Conservation (phyloP, 495 filamentous ascomycete genomes). For the Parmelia sp. region DNA sequence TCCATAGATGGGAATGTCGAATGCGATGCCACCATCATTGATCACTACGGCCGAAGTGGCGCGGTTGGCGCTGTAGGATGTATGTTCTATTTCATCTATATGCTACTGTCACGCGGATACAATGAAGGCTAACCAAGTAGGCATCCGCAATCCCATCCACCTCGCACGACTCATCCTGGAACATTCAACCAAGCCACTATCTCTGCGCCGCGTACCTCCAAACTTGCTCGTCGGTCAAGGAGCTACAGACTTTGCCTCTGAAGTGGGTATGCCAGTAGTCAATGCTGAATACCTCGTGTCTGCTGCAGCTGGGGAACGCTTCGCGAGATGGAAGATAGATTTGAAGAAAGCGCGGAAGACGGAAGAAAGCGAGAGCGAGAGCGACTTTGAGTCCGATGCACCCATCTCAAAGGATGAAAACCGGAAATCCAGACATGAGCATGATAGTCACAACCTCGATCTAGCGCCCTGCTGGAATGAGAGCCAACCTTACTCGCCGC, state of each 20-base stretch:
- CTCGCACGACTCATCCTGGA: slow-evolving; percentile 79
- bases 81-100: slow-evolving; percentile 42
- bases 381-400: slow-evolving; percentile 13
- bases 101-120: not conserved
- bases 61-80: slow-evolving; percentile 84
- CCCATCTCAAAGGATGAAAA: slow-evolving; percentile 6
- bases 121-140: slow-evolving; percentile 39
- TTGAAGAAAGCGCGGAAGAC: slow-evolving; percentile 50
- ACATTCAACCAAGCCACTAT: slow-evolving; percentile 60
- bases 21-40: slow-evolving; percentile 87
- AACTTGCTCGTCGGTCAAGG: slow-evolving; percentile 84
- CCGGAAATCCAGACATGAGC: not conserved
- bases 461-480: slow-evolving; percentile 56
- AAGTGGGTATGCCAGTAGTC: slow-evolving; percentile 63
- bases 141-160: slow-evolving; percentile 85
- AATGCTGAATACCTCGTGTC: slow-evolving; percentile 70
- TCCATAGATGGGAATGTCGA: slow-evolving; percentile 84
- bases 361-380: slow-evolving; percentile 17
- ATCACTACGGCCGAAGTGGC: slow-evolving; percentile 84
- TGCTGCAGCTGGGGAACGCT: slow-evolving; percentile 65
- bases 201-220: slow-evolving; percentile 80
- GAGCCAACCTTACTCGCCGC: slow-evolving; percentile 49
- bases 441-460: slow-evolving; percentile 35
- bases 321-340: slow-evolving; percentile 68
- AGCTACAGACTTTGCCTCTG: slow-evolving; percentile 74